Evolutionary conservation across 202 grass and related monocot genomes (phyloP), one percentile per base, ranked within the genome.

Genomic region (Bolboschoenoplectus hybrid): DNA sequence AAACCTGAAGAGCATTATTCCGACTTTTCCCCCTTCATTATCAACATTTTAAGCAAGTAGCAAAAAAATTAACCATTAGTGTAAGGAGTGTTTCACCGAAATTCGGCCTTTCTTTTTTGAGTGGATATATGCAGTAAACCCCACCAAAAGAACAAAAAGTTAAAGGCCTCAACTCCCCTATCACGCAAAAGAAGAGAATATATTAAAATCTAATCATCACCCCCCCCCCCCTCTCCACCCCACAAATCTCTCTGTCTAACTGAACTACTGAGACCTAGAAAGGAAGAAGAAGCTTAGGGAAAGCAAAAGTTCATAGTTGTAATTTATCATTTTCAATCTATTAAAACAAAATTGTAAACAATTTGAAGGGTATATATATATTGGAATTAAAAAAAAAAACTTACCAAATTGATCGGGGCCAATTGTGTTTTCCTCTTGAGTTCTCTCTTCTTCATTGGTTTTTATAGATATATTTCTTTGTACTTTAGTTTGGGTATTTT

Each of bases 401-500:
- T 83, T 57, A 84, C 82, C 82, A 10, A 84, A 84, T 68, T 84
- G 64, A 71, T 84, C 82, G 11, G 82, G 82, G 5, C 82, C 82
- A 58, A 84, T 71, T 6, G 82, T 84, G 16, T 71, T 71, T 55
- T 71, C 64, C 10, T 10, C 9, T 57, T 44, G 60, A 16, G 12
- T 71, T 52, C 8, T 38, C 47, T 84, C 81, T 84, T 84, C 82
- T 70, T 84, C 81, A 38, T 35, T 40, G 17, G 64, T 57, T 38
- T 36, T 14, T 53, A 11, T n/a, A 32, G 19, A 61, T 51, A 67
- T 55, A 41, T 84, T 38, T 43, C 53, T 80, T 61, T 80, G 75
- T 6, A 80, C 1, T 80, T 80, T 80, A 0, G 7, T 58, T 71
- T 70, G 63, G 20, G 66, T 77, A 60, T 51, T 79, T 46, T 45